Conservation (phyloP, 495 filamentous ascomycete genomes). For the Xylaria bambusicola region DNA sequence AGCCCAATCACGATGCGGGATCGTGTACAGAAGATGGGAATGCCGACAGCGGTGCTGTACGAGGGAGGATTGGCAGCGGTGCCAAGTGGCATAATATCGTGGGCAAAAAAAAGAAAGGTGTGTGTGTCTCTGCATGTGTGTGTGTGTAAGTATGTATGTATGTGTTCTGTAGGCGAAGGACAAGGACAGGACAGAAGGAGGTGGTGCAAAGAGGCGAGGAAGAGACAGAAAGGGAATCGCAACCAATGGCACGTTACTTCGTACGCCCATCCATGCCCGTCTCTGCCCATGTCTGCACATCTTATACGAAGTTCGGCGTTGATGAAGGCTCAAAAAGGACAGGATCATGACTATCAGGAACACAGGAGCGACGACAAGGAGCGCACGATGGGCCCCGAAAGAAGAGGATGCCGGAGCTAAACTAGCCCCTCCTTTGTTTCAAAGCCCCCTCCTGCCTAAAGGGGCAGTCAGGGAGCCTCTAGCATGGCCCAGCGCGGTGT, state of each 20-base stretch:
- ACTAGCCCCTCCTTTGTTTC: constrained; percentile 9
- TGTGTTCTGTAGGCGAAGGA: too few relatives aligned
- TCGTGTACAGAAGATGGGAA: background rate
- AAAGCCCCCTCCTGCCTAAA: constrained; percentile 16
- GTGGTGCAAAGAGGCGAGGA: background rate
- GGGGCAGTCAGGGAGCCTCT: background rate
- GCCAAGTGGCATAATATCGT: constrained; percentile 2
- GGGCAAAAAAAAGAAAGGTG: too few relatives aligned
- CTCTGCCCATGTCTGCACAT: background rate
- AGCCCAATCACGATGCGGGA: constrained; percentile 3
- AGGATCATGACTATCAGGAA: too few relatives aligned
- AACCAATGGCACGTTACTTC: constrained; percentile 16
- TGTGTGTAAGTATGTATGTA: too few relatives aligned
- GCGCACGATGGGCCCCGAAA: background rate
- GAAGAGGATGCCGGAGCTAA: constrained; percentile 1
- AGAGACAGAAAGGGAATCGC: background rate
- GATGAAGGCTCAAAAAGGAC: too few relatives aligned
- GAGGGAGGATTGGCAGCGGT: constrained; percentile 3
- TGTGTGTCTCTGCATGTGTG: too few relatives aligned
- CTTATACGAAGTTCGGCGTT: background rate
- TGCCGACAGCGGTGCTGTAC: constrained; percentile 5
- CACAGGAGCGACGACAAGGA: too few relatives aligned
- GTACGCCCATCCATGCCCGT: background rate
- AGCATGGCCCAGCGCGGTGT: background rate
- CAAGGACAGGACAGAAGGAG: too few relatives aligned